Base-by-base conservation (phyloP, 306 rosid species). In the Inga leiocalycina region DNA sequence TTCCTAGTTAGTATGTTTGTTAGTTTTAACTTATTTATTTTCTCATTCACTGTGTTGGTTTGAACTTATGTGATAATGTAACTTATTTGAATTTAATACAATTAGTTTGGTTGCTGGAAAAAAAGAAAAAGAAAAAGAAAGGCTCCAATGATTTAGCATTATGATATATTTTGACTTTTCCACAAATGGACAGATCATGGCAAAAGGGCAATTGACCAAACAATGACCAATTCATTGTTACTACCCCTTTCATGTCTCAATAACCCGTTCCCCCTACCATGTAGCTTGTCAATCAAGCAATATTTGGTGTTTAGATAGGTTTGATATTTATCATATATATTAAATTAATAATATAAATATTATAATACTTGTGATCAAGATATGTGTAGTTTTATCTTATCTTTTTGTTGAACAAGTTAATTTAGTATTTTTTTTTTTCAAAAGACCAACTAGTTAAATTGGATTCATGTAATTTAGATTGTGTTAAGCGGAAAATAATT, bases 261-360 rank as follows among this genome's bases (percentile, higher is more conserved):
- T 10, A 39, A 76, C 81, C 74, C 69, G 57, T 12, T 75, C 78
- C 73, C 48, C 68, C 46, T 41, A 12, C 34, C 52, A 48, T 34
- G 19, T 51, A 5, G 75, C 85, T 77, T 87, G 32, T 44, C 43
- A 5, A 56, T 71, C 13, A 83, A 77, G 87, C 78, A 44, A 54
- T 17, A n/a, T n/a, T 22, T 20, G 32, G 32, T 57, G 65, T 22
- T 0, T 22, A 22, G 65, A 59, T 59, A n/a, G 13, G 32, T 8
- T 59, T 64, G 37, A 13, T 64, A 5, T 30, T 30, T 64, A 27
- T 10, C 27, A 24, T 64, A 64, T 0, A n/a, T 62, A 64, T 13
- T 30, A 13, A 14, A 64, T 64, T 13, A 5, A 59, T 24, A n/a
- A 57, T 57, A 57, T 62, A 27, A 27, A 62, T 62, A 24, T 11